Conservation (phyloP, 2,329 filamentous ascomycete species). For the Hirsutella thompsonii region DNA sequence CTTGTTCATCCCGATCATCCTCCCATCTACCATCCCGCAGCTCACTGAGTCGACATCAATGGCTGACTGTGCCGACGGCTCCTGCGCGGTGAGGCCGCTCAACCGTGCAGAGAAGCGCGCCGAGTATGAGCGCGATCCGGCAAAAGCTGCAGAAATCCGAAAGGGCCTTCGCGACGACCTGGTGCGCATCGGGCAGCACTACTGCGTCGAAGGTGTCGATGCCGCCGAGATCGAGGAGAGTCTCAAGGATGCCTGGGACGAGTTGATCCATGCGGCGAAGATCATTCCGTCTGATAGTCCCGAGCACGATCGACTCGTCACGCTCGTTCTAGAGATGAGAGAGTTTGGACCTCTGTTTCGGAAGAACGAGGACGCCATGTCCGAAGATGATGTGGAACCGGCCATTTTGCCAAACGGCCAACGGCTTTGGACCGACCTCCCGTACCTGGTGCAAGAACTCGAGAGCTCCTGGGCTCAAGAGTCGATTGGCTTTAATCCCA, state of each 20-base stretch:
- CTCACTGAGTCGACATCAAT: not conserved
- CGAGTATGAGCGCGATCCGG: slow-evolving; percentile 1
- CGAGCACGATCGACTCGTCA: slow-evolving; percentile 7
- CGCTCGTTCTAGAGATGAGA: slow-evolving; percentile 4
- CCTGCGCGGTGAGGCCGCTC: not conserved
- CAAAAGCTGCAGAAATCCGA: not conserved
- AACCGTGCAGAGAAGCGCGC: slow-evolving; percentile 3
- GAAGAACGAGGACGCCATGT: not conserved
- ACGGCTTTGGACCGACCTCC: slow-evolving; percentile 4
- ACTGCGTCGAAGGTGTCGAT: not conserved
- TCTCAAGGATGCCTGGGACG: slow-evolving; percentile 6
- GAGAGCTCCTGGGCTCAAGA: slow-evolving; percentile 1
- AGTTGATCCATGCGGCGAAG: slow-evolving; percentile 6
- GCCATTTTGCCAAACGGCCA: slow-evolving; percentile 3
- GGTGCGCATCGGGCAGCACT: slow-evolving; percentile 1
- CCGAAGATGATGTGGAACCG: not conserved
- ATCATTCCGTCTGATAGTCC: slow-evolving; percentile 4
- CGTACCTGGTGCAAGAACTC: slow-evolving; percentile 3
- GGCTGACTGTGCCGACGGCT: not conserved
- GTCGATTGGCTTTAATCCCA: not conserved
- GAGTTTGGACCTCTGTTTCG: slow-evolving; percentile 4
- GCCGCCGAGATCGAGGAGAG: not conserved
- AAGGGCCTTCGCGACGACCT: slow-evolving; percentile 3
- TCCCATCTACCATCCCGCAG: not conserved
- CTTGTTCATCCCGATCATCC: not conserved